Evolutionary conservation across 2,329 filamentous ascomycete species (phyloP), one percentile per base, ranked within the genome.

Genomic region (Colletotrichum sp.): DNA sequence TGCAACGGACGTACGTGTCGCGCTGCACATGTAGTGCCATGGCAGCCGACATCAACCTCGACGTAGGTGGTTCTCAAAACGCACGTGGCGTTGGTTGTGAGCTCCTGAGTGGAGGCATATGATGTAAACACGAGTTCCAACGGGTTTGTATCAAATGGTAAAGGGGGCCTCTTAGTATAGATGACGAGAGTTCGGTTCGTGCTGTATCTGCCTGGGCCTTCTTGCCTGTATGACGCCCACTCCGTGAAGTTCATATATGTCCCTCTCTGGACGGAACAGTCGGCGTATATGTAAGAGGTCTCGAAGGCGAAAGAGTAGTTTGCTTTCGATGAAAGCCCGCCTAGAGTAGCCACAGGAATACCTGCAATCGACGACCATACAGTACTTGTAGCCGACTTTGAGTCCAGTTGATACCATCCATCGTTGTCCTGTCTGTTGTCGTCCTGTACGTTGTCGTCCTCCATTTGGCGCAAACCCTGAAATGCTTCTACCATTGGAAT

Each of bases 261-360:
- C 1, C 32, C 43, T n/a, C 32, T 34, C 6, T 24, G 6, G 3
- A 73, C n/a, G 9, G 16, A 34, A 24, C 71, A 68, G 9, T 52
- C 12, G 2, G 55, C 15, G n/a, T 63, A 34, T 2, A 73, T 60
- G 28, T 73, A 68, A 38, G 64, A 61, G 3, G 71, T 64, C 52
- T 73, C 21, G 16, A 73, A 30, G 7, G 55, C 28, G 26, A 73
- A 60, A 7, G 64, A 55, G 34, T 73, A 73, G 55, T 67, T 73
- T 24, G 18, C 4, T 5, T 21, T 13, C 9, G 28, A 28, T n/a
- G 64, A 52, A 9, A 68, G 24, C 3, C 66, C 38, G 6, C 58
- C 71, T 15, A 12, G 8, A 13, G 64, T 8, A 8, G 38, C 30
- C 5, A 68, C 15, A 18, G 64, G 64, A n/a, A 68, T 26, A 1